A percentile compares a stretch with the other conserved stretches of the same genome.
phyloP scores from a whole-genome alignment of 2,329 filamentous ascomycete species.

The Alternaria sp. region DNA sequence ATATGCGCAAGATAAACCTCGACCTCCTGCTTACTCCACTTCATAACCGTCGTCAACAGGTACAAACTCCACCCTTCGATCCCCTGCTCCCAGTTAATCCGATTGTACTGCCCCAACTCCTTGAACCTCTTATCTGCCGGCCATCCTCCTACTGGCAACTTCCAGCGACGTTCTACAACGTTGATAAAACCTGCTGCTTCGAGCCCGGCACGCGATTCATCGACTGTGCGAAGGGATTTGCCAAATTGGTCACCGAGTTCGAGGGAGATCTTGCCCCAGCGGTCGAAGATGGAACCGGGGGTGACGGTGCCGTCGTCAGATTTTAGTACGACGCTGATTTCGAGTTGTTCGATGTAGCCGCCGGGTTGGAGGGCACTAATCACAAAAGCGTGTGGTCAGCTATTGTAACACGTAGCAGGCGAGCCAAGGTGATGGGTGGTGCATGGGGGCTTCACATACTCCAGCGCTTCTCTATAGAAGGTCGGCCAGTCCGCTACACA shows the following conservation, averaged over 20 bases:
- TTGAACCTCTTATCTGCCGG: conserved; percentile 56
- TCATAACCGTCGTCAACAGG: conserved; percentile 31
- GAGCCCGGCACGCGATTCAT: conserved; percentile 55
- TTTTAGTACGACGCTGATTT: conserved; percentile 33
- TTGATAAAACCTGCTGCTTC: conserved; percentile 64
- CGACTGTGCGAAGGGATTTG: conserved; percentile 48
- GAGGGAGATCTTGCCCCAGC: conserved; percentile 38
- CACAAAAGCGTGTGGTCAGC: no score
- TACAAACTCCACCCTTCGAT: conserved; percentile 41
- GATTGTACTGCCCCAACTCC: conserved; percentile 55
- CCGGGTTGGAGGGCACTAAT: conserved; percentile 36
- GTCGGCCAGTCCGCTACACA: conserved; percentile 33
- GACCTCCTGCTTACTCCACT: conserved; percentile 56
- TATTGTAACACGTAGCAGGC: no score
- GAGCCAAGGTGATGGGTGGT: no score
- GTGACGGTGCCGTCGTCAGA: conserved; percentile 40
- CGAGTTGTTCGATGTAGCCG: conserved; percentile 39
- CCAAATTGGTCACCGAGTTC: conserved; percentile 45
- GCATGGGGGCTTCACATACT: conserved; percentile 22
- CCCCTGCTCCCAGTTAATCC: conserved; percentile 40
- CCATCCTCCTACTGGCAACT: conserved; percentile 46
- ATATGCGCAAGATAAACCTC: conserved; percentile 51
- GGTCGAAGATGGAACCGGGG: conserved; percentile 30
- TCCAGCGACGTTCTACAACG: conserved; percentile 56
- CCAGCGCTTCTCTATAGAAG: conserved; percentile 30